phyloP scores from a whole-genome alignment of 352 stramenopile species.

The Phytophthora pini region DNA sequence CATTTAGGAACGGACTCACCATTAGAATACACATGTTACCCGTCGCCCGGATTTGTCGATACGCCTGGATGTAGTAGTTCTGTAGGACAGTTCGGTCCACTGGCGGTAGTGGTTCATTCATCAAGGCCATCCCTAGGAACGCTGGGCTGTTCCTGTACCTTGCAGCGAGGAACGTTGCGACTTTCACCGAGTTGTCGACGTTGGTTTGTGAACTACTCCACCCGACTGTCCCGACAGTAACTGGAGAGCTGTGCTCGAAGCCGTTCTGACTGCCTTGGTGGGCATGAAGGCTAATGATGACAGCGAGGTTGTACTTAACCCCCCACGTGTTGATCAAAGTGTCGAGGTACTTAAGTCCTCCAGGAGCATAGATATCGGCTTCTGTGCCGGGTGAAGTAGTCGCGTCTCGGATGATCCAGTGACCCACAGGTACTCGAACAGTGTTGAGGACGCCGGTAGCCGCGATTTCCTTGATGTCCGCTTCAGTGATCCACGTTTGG shows the following conservation, averaged over 20 bases:
- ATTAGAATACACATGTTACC: conserved; percentile 58
- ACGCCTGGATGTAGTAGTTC: conserved; percentile 51
- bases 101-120: conserved; percentile 55
- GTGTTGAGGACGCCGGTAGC: conserved; percentile 45
- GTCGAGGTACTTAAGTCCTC: conserved; percentile 60
- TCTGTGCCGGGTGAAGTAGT: conserved; percentile 23
- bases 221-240: neutral
- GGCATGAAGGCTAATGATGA: conserved; percentile 63
- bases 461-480: conserved; percentile 26
- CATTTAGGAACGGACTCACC: conserved; percentile 44
- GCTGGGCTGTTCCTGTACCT: conserved; percentile 51
- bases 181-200: conserved; percentile 44
- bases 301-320: conserved; percentile 56
- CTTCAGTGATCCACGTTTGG: conserved; percentile 26
- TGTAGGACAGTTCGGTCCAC: conserved; percentile 29
- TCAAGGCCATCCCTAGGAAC: conserved; percentile 59
- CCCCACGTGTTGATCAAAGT: conserved; percentile 59
- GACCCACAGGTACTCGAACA: conserved; percentile 50
- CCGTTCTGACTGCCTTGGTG: conserved; percentile 68
- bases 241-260: conserved; percentile 52
- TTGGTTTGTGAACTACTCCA: conserved; percentile 43
- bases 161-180: conserved; percentile 45
- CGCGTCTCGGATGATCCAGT: conserved; percentile 49
- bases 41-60: conserved; percentile 42
- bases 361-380: conserved; percentile 27